Evolutionary conservation across 2,329 filamentous ascomycete genomes (phyloP).

Genomic region (Colletotrichum coccodes): DNA sequence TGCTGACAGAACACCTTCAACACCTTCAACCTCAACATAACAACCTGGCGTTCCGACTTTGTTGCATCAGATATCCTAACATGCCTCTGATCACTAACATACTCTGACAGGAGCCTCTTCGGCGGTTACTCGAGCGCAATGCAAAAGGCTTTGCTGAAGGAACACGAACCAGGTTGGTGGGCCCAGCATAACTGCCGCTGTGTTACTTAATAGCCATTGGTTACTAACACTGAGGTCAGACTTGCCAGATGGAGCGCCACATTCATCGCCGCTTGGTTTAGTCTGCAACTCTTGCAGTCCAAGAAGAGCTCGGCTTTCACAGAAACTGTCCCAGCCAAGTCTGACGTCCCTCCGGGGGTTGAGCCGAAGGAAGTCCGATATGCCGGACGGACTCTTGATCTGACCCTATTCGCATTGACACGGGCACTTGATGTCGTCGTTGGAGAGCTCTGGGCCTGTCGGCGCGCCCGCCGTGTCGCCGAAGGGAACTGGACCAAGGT

Average conservation of each 20-base stretch:
- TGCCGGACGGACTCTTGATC: conserved; percentile 81
- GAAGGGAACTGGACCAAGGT: conserved; percentile 59
- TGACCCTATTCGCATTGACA: conserved; percentile 81
- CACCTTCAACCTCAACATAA: not conserved
- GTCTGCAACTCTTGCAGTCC: conserved; percentile 67
- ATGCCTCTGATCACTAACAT: not conserved
- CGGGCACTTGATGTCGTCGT: conserved; percentile 78
- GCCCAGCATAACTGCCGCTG: not conserved
- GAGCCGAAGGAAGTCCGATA: conserved; percentile 42
- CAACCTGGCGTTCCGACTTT: not conserved
- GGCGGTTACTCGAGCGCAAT: conserved; percentile 37
- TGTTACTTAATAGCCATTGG: not conserved
- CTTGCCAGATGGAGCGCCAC: conserved; percentile 66
- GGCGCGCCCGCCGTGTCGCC: conserved; percentile 55
- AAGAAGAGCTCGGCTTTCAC: conserved; percentile 58
- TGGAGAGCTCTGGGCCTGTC: conserved; percentile 71
- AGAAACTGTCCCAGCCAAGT: conserved; percentile 47
- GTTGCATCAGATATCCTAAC: not conserved
- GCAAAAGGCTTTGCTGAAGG: conserved; percentile 36
- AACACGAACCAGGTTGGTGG: conserved; percentile 34
- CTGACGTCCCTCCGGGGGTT: conserved; percentile 38
- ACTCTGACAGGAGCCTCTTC: conserved; percentile 34
- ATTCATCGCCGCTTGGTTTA: conserved; percentile 68
- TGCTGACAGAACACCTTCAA: not conserved
- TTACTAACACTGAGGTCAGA: conserved; percentile 47